Conservation (phyloP, 2,329 filamentous ascomycete species). For the Aaosphaeria pasadenensis region DNA sequence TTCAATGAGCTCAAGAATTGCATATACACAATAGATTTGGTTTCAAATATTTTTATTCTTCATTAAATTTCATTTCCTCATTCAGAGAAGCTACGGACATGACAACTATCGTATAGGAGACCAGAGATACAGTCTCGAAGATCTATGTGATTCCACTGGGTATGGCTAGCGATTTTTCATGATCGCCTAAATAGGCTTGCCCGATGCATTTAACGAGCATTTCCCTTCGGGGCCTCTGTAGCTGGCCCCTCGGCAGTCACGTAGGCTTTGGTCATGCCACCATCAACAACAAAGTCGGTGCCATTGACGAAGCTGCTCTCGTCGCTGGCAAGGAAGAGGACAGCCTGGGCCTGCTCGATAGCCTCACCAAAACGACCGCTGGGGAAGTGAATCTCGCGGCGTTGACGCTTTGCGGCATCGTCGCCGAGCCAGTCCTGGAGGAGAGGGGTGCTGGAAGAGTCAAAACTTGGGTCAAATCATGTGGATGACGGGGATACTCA, state of each 20-base stretch:
- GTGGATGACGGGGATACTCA: constrained; percentile 28
- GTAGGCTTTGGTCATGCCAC: constrained; percentile 91
- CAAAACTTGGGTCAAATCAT: not conserved
- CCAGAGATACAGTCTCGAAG: too few species aligned
- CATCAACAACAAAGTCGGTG: constrained; percentile 91
- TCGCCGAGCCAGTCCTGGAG: constrained; percentile 93
- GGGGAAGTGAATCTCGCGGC: constrained; percentile 88
- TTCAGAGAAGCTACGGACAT: too few species aligned
- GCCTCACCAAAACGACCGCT: constrained; percentile 86
- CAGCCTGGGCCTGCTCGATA: constrained; percentile 88
- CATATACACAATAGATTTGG: too few species aligned
- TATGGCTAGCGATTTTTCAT: too few species aligned
- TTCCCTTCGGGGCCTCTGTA: constrained; percentile 52
- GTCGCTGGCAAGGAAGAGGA: constrained; percentile 82
- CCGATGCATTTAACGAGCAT: not conserved
- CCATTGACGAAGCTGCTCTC: constrained; percentile 89
- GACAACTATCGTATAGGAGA: too few species aligned
- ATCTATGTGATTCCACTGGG: too few species aligned
- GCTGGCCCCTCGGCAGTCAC: constrained; percentile 60
- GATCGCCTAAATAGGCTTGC: too few species aligned
- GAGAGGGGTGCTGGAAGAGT: constrained; percentile 65
- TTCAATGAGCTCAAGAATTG: too few species aligned
- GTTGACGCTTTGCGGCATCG: constrained; percentile 73
- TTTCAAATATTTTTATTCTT: too few species aligned
- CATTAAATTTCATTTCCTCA: too few species aligned